Evolutionary conservation across 2,329 filamentous ascomycete genomes (phyloP), one percentile per base, ranked within the genome.

Genomic region (Cladophialophora carrionii): DNA sequence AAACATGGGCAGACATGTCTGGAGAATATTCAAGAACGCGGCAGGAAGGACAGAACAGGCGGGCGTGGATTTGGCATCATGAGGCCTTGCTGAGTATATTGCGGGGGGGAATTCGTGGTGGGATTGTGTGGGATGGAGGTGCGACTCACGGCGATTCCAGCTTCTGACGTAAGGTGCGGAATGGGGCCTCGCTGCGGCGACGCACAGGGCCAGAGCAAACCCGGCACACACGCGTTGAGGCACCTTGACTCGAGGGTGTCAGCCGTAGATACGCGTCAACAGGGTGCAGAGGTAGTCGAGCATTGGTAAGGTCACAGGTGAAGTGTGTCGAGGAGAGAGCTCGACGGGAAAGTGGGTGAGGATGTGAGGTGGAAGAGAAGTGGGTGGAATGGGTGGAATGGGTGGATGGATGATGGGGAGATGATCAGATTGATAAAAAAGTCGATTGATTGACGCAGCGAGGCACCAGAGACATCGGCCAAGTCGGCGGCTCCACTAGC

Each of bases 91-190:
- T 63, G 53, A 64, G 51, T 57, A 66, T 41, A n/a, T 43, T 43
- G 37, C 17, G 37, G 37, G n/a, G 37, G 37, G 37, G 37, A 4
- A 6, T 41, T 41, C 17, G 37, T 41, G 37, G 37, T n/a, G 37
- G 31, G 51, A 31, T 52, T 52, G 46, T 43, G 57, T 37, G 29
- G 57, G 37, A 20, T 49, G 29, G 49, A 52, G 57, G 20, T 26
- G 51, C 24, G 4, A 66, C 63, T 63, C 48, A 66, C 62, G 58
- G 51, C 17, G 26, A 51, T 43, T 43, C 62, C 49, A 57, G 62
- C 8, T 34, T 62, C 64, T 69, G 67, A 69, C 66, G 67, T 69
- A 69, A 69, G 32, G 67, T 67, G 67, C 67, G 67, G 67, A 69
- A 69, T 37, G 31, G 29, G 46, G 31, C 34, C 34, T 41, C 48